Conservation (phyloP, 345 rosid genomes). For the Arabidopsis thaliana region DNA sequence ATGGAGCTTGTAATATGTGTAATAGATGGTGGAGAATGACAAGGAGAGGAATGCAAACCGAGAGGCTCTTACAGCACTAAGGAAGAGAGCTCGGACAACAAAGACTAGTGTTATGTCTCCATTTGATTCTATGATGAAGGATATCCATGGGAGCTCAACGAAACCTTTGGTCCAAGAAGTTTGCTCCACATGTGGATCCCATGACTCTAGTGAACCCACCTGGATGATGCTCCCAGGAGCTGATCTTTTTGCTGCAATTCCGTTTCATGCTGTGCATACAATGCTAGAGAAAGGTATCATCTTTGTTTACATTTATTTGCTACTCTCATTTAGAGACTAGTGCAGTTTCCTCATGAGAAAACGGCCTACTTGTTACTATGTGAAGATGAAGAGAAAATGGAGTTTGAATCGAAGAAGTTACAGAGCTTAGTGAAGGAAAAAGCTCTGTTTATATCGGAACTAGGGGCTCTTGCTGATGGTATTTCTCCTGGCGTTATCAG, state of each 20-base stretch:
- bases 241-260: constrained; percentile 71
- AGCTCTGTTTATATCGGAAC: constrained; percentile 65
- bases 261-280: constrained; percentile 84
- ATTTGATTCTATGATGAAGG: constrained; percentile 83
- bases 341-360: neutral
- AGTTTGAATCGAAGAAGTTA: constrained; percentile 65
- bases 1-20: constrained; percentile 27
- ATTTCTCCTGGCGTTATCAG: constrained; percentile 64
- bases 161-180: constrained; percentile 77
- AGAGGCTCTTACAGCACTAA: constrained; percentile 78
- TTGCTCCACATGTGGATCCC: constrained; percentile 77
- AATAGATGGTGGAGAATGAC: constrained; percentile 77
- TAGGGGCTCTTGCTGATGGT: constrained; percentile 79
- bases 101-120: constrained; percentile 68
- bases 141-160: constrained; percentile 49
- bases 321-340: neutral
- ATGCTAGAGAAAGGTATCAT: constrained; percentile 73
- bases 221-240: constrained; percentile 90
- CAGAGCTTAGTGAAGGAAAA: constrained; percentile 81
- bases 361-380: neutral
- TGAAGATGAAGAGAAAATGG: constrained; percentile 65
- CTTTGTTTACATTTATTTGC: neutral
- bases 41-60: constrained; percentile 74
- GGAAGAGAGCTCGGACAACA: constrained; percentile 80
- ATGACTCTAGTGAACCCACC: constrained; percentile 64